Evolutionary conservation across 495 filamentous ascomycete genomes (phyloP).

Genomic region (Thermothielavioides terrestris): DNA sequence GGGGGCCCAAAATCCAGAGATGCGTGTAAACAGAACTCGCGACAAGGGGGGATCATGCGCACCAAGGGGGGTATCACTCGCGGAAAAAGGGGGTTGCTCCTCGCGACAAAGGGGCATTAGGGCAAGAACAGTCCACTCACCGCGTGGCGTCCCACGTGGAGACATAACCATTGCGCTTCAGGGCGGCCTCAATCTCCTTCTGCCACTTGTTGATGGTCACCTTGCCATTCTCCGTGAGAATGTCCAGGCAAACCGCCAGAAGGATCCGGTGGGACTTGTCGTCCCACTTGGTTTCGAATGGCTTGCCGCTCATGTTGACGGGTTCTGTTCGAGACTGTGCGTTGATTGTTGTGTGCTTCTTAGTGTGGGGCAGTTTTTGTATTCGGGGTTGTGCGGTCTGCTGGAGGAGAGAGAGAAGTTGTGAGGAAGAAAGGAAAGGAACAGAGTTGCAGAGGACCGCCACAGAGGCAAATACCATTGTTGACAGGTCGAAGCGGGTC

Average conservation of each 20-base stretch:
- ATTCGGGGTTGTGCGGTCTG: no score
- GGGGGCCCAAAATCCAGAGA: not conserved
- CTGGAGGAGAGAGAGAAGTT: no score
- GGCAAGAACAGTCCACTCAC: slow-evolving; percentile 17
- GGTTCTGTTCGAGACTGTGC: not conserved
- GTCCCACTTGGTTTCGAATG: slow-evolving; percentile 19
- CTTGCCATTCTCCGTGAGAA: not conserved
- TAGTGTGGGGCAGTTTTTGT: no score
- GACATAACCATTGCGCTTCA: slow-evolving; percentile 18
- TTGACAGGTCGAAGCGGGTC: not conserved
- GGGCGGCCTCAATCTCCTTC: slow-evolving; percentile 16
- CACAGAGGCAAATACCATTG: not conserved
- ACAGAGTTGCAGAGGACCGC: no score
- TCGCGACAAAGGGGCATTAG: not conserved
- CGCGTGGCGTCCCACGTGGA: slow-evolving; percentile 29
- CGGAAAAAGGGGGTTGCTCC: no score
- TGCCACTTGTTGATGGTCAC: slow-evolving; percentile 10
- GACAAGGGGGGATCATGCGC: not conserved
- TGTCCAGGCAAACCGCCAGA: slow-evolving; percentile 17
- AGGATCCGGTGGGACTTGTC: slow-evolving; percentile 21
- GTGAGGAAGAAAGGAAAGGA: no score
- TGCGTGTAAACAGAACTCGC: not conserved
- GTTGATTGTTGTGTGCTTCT: not conserved
- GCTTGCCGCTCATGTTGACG: not conserved
- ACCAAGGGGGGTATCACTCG: no score